Evolutionary conservation across 495 filamentous ascomycete genomes (phyloP), one percentile per base, ranked within the genome.

Genomic region (Penicillium canescens): DNA sequence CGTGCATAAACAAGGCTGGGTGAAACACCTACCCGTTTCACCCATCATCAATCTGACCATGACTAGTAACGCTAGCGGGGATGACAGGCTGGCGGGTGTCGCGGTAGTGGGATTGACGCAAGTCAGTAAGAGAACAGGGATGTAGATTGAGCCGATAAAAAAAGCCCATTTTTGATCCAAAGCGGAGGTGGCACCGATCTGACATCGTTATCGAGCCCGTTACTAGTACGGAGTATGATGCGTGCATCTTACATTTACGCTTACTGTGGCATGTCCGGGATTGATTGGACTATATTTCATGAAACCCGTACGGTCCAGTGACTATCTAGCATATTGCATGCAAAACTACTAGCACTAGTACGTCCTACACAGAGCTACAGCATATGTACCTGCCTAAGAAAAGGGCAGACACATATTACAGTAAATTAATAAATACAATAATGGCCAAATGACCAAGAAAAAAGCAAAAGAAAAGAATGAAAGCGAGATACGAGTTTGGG

Each of bases 1-100:
- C 31, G 33, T 53, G 42, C 50, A 53, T 46, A 39, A 42, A 38
- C 35, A 12, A 53, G 38, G 34, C 26, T 34, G 38, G 56, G 54
- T 57, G 56, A 60, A 54, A 50, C 45, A 34, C 45, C 52, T 23
- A 45, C 52, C 51, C 46, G 63, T 66, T 66, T 63, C 56, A 66
- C 56, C 37, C 55, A 36, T 36, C 45, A 54, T 13, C 28, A 28
- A 37, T 34, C 44, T 28, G 45, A 14, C 35, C 3, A 13, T 20
- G 14, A 23, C 31, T 36, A 36, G 47, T n/a, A 24, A 41, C 21
- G 37, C 45, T 50, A 50, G 39, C 53, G 44, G 36, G 38, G 42
- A 49, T 46, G 37, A n/a, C 38, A 28, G 14, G 34, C 11, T 21
- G 46, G 46, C 43, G 50, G 45, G 16, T 40, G 56, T 55, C 56